Evolutionary conservation across 345 rosid species (phyloP).

Genomic region (Gossypioides kirkii): DNA sequence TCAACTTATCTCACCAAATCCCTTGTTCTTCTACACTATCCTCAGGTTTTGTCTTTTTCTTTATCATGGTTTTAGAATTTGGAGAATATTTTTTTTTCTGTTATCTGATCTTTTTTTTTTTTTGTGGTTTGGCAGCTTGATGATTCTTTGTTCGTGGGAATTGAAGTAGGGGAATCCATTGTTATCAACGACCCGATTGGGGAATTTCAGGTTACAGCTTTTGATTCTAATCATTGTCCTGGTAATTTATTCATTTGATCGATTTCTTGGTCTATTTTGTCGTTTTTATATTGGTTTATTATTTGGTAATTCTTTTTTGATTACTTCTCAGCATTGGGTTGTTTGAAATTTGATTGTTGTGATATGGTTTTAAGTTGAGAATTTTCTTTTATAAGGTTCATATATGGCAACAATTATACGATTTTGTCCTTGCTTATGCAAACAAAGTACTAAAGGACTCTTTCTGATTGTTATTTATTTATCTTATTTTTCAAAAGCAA

Average conservation of each 20-base stretch:
- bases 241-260: conserved; percentile 32
- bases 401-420: not conserved
- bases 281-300: not conserved
- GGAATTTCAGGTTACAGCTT: conserved; percentile 56
- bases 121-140: conserved; percentile 40
- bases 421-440: not conserved
- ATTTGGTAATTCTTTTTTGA: not conserved
- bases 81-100: not conserved
- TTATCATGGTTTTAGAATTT: not conserved
- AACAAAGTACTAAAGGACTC: not conserved
- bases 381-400: not conserved
- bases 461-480: not conserved
- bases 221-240: conserved; percentile 84
- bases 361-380: not conserved
- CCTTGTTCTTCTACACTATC: conserved; percentile 47
- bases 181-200: conserved; percentile 57
- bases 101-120: not conserved
- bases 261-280: not conserved
- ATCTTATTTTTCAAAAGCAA: not conserved
- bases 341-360: not conserved
- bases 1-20: conserved; percentile 57
- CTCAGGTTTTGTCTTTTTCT: conserved; percentile 37
- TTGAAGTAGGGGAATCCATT: conserved; percentile 60
- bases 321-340: not conserved
- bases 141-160: conserved; percentile 47